Base-by-base conservation (phyloP, 2,329 filamentous ascomycete species). In the Talaromyces atroroseus region DNA sequence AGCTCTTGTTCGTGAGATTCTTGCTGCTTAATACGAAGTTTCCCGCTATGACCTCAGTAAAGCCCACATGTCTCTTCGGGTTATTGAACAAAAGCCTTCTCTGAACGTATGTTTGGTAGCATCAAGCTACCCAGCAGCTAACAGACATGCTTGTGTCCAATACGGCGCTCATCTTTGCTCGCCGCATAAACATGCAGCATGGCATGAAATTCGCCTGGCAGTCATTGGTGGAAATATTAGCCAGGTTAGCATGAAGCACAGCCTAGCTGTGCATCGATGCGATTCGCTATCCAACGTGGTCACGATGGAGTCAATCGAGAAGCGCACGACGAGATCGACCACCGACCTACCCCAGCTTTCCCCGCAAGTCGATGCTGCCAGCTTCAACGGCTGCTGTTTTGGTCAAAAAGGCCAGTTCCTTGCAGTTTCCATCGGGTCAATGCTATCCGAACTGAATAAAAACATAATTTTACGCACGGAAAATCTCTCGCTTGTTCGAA, bases 171-270 rank as follows among this genome's bases (percentile, higher is more conserved):
- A 29, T 20, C 42, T 11, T 21, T 32, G n/a, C 24, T 32, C n/a
- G n/a, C 24, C 6, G 21, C 12, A 10, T 29, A 21, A 23, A 26
- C 53, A 34, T 14, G 29, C 26, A 44, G 6, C 12, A n/a, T n/a
- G n/a, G n/a, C n/a, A n/a, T n/a, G n/a, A 46, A 52, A 36, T 16
- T 16, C 21, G 54, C 32, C 42, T 49, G 46, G 24, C 24, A 26
- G 49, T 58, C 23, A 62, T 62, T 62, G 60, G 60, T 59, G 57
- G 60, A 56, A 59, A 61, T 56, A 54, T 48, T 54, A 29, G 46
- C 29, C 38, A 24, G 36, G 36, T 32, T 24, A 10, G 34, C 21
- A 42, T 42, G 49, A 36, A 34, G 24, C 24, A 52, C 29, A 23
- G 44, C 38, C 7, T 52, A 16, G 14, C 38, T 20, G 16, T 32